phyloP scores from a whole-genome alignment of 2,329 filamentous ascomycete genomes.

The Fusarium miscanthi region DNA sequence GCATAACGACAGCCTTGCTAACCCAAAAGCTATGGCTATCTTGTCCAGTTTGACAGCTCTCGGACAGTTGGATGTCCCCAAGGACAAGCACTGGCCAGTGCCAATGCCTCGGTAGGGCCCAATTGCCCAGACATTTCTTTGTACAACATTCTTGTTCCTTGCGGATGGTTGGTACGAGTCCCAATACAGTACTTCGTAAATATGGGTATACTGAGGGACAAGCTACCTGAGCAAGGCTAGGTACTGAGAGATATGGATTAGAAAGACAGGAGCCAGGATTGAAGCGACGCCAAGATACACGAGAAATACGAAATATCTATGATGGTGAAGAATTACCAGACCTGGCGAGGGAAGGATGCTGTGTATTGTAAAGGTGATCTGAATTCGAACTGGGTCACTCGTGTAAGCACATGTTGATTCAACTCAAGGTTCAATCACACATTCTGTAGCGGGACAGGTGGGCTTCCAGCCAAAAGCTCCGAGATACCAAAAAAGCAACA shows the following conservation, averaged over 20 bases:
- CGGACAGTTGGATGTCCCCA: not conserved
- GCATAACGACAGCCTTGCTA: constrained; percentile 7
- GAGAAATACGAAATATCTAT: constrained; percentile 7
- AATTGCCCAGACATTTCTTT: not conserved
- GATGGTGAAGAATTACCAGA: not conserved
- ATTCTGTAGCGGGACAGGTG: not conserved
- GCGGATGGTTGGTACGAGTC: not conserved
- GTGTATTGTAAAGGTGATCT: not conserved
- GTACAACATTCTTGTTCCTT: not conserved
- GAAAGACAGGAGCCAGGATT: not conserved
- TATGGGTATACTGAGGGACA: not conserved
- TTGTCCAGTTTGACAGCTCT: not conserved
- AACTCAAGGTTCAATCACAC: constrained; percentile 1
- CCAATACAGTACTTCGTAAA: constrained; percentile 3
- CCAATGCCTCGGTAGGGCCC: not conserved
- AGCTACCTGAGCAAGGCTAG: not conserved
- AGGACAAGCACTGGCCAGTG: constrained; percentile 4
- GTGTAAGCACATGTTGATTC: constrained; percentile 15
- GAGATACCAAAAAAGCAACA: constrained; percentile 5
- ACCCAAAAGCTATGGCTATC: not conserved
- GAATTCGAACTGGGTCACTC: constrained; percentile 20
- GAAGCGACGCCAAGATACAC: constrained; percentile 5
- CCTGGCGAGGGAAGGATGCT: not conserved
- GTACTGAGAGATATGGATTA: not conserved
- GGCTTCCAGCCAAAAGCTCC: not conserved